Evolutionary conservation across 2,329 filamentous ascomycete genomes (phyloP), one percentile per base, ranked within the genome.

Genomic region (Hypocreales sp.): DNA sequence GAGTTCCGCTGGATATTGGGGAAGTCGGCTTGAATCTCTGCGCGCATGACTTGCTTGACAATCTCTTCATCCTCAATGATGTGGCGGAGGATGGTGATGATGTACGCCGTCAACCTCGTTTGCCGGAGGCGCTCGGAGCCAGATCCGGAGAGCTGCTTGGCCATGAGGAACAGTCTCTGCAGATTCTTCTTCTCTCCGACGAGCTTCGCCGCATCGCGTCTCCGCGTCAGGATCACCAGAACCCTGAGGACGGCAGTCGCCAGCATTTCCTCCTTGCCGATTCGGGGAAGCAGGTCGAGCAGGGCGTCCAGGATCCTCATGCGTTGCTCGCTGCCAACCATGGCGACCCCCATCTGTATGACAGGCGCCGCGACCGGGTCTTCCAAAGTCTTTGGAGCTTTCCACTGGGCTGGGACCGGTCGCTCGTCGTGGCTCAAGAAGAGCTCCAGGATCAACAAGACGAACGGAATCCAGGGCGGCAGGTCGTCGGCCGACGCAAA

Each of bases 1-100:
- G 55, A 47, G 23, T 52, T 58, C 20, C 64, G 50, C 14, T 54
- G 53, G 5, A 53, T 45, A 34, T 64, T 62, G 29, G 81, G 73
- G 38, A 94, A 81, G 41, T 71, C 74, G n/a, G 69, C 59, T 36
- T 75, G 72, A 41, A 98, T 92, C 47, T 95, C 87, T 16, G 76
- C 79, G 27, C 78, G 70, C 79, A 98, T 94, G 33, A 93, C 76
- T 46, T 94, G 82, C 38, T 80, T 82, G 33, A 95, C 67, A 2
- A 79, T 90, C 12, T 84, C 77, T 26, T 93, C 83, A 44, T 98
- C 92, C 52, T 98, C 90, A 29, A 95, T 72, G 37, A 98, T 77
- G 45, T 98, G 90, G 22, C 92, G 76, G 23, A 98, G 59, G 28
- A 94, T 77, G 9, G 87, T 68, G 67, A 95, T 77, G 41, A 93